These are phyloP conservation scores for Anthostomella pinea DNA, from an alignment of 2,329 filamentous ascomycete species.

Conservation along the genomic window DNA sequence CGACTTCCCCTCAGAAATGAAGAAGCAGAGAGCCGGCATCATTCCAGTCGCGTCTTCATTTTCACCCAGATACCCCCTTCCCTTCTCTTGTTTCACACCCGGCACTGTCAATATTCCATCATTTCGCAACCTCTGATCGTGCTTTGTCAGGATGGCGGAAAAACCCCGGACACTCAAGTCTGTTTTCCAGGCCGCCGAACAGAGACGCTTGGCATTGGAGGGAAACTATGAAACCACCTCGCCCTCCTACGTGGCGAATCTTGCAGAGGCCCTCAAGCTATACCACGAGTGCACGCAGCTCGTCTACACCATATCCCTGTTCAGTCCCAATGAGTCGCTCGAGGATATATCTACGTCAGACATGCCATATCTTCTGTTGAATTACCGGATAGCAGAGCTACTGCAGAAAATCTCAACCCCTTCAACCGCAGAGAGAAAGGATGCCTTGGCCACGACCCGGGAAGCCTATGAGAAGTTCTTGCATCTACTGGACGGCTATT, in stretches of 20 bases:
- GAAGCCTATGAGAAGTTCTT: slow-evolving; percentile 77
- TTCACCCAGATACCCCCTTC: no score
- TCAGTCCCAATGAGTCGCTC: slow-evolving; percentile 84
- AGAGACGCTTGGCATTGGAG: slow-evolving; percentile 57
- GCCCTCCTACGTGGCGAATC: slow-evolving; percentile 62
- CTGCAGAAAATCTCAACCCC: slow-evolving; percentile 62
- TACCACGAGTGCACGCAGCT: slow-evolving; percentile 73
- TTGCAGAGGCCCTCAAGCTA: slow-evolving; percentile 63
- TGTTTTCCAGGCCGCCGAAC: slow-evolving; percentile 49
- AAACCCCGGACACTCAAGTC: slow-evolving; percentile 49
- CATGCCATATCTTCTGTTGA: slow-evolving; percentile 78
- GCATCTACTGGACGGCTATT: slow-evolving; percentile 73
- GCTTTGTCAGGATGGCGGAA: slow-evolving; percentile 32
- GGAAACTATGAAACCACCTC: slow-evolving; percentile 62
- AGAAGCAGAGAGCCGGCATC: no score
- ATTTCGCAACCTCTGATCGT: neutral
- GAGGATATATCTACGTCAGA: slow-evolving; percentile 86
- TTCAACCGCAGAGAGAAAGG: slow-evolving; percentile 55
- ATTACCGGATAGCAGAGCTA: slow-evolving; percentile 78
- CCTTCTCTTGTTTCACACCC: neutral
- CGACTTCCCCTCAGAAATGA: no score
- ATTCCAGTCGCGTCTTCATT: no score
- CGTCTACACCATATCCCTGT: slow-evolving; percentile 70
- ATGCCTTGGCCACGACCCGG: slow-evolving; percentile 61
- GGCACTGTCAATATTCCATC: neutral